A percentile compares a stretch with the other conserved stretches of the same genome.
Conservation (phyloP, 352 stramenopile genomes). For the Thraustochytrium sp. region DNA sequence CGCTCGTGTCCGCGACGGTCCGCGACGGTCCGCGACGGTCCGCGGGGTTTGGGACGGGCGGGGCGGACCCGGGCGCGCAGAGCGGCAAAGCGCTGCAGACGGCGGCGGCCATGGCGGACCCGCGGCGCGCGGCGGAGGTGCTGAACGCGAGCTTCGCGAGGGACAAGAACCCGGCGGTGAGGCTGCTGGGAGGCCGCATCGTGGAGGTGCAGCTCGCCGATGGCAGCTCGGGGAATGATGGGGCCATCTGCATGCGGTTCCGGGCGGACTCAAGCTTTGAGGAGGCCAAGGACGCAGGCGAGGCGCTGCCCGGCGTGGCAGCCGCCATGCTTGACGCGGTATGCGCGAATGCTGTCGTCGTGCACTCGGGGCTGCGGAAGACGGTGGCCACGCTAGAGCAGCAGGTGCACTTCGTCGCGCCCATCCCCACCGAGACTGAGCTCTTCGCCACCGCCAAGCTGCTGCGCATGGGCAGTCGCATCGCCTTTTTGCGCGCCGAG, state of each 20-base stretch:
- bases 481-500: conserved; percentile 34
- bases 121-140: neutral
- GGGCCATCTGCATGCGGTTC: neutral
- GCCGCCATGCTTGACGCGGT: neutral
- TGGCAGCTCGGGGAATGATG: neutral
- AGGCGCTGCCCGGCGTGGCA: neutral
- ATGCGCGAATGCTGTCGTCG: conserved; percentile 16
- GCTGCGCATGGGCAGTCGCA: neutral
- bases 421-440: neutral
- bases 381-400: conserved; percentile 30
- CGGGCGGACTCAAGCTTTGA: neutral
- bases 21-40: too few relatives aligned
- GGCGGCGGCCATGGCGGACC: neutral
- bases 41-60: too few relatives aligned
- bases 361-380: neutral
- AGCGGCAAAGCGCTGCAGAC: too few relatives aligned
- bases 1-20: too few relatives aligned
- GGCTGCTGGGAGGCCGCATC: neutral
- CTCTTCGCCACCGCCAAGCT: conserved; percentile 3
- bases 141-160: conserved; percentile 6
- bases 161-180: neutral
- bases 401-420: neutral
- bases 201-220: neutral
- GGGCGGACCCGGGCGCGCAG: too few relatives aligned
- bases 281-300: neutral